Conservation (phyloP, 1,284 basidiomycete genomes). For the Trichosporon faecale region DNA sequence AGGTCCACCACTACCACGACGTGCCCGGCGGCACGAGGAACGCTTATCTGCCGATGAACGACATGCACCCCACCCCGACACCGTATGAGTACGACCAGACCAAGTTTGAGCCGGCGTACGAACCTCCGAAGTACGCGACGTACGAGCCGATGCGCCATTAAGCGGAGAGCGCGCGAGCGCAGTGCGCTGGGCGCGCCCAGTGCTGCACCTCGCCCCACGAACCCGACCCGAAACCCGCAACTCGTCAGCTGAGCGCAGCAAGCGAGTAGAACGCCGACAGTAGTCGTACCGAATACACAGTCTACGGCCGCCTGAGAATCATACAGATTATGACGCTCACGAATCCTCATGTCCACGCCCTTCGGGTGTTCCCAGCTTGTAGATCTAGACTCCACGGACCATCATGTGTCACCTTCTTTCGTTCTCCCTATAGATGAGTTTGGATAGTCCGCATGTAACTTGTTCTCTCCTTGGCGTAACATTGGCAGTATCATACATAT, state of each 20-base stretch:
- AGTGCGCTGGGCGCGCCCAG: not conserved
- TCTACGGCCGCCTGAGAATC: not conserved
- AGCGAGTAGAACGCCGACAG: too few relatives aligned
- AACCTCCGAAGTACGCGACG: not conserved
- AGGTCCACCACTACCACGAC: not conserved
- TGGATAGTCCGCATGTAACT: not conserved
- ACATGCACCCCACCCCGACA: not conserved
- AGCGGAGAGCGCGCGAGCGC: not conserved
- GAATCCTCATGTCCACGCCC: not conserved
- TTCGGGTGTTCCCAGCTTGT: not conserved
- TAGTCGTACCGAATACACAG: too few relatives aligned
- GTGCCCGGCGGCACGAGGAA: not conserved
- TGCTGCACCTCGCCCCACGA: too few relatives aligned
- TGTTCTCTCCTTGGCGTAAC: not conserved
- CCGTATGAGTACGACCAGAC: not conserved
- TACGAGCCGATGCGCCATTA: not conserved
- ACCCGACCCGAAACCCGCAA: not conserved
- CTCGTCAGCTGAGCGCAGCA: too few relatives aligned
- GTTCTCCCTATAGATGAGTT: not conserved
- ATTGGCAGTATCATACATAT: not conserved
- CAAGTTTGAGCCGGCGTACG: not conserved
- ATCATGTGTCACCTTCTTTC: not conserved
- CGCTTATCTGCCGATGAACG: conserved; percentile 1
- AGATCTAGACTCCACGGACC: not conserved
- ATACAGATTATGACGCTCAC: not conserved